phyloP scores from a whole-genome alignment of 805 yeast species.

The Ascoidea asiatica region DNA sequence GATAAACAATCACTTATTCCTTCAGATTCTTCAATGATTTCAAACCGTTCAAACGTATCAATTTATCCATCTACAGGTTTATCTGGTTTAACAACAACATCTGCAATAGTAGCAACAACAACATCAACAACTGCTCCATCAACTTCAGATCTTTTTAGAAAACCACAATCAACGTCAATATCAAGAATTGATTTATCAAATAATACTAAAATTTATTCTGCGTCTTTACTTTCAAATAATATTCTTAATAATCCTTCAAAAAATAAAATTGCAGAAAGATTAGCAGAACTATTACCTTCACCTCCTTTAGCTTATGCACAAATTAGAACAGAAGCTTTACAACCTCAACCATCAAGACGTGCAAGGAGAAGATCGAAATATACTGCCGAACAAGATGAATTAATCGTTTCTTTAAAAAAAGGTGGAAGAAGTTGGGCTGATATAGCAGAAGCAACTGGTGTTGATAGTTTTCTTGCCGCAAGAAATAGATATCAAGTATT shows the following conservation, averaged over 20 bases:
- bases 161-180: neutral
- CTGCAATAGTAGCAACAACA: neutral
- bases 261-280: neutral
- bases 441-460: constrained; percentile 50
- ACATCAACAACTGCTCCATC: too few species aligned
- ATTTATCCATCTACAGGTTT: neutral
- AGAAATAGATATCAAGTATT: constrained; percentile 68
- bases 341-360: constrained; percentile 31
- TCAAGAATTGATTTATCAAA: neutral
- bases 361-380: constrained; percentile 56
- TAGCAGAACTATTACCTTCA: constrained; percentile 20
- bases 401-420: constrained; percentile 47
- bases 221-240: constrained; percentile 31
- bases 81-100: neutral
- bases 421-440: constrained; percentile 62
- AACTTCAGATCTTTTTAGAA: neutral
- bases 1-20: too few species aligned
- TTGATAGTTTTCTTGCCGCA: constrained; percentile 59
- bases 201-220: neutral
- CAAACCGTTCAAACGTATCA: neutral
- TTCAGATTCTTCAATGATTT: neutral
- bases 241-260: constrained; percentile 49
- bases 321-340: constrained; percentile 27
- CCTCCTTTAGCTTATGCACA: constrained; percentile 34
- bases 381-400: constrained; percentile 50